These are phyloP conservation scores for Botrytis deweyae DNA, from an alignment of 2,329 filamentous ascomycete species.

Conservation along the genomic window DNA sequence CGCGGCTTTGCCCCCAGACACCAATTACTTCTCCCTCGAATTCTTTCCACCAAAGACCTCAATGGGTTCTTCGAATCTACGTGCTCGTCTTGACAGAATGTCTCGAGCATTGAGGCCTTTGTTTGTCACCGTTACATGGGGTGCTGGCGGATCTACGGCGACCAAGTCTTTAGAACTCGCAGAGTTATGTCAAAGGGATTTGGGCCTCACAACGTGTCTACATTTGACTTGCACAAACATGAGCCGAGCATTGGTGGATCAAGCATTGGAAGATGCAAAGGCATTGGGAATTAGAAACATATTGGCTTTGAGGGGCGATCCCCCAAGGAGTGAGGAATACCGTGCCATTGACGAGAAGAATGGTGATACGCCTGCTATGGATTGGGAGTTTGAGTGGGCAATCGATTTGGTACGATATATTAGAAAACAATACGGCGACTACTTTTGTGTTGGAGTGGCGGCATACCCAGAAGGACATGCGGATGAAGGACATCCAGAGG, in stretches of 20 bases:
- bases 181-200: conserved; percentile 88
- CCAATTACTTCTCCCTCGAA: conserved; percentile 91
- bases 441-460: conserved; percentile 94
- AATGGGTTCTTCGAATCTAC: conserved; percentile 93
- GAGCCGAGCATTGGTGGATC: conserved; percentile 81
- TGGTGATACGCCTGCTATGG: conserved; percentile 50
- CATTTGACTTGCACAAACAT: conserved; percentile 98
- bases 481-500: conserved; percentile 78
- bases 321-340: conserved; percentile 87
- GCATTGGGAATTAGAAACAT: conserved; percentile 91
- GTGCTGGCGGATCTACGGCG: conserved; percentile 88
- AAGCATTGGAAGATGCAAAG: conserved; percentile 87
- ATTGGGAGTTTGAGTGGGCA: conserved; percentile 79
- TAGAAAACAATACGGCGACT: conserved; percentile 78
- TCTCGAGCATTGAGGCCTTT: conserved; percentile 83
- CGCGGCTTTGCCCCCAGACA: conserved; percentile 77
- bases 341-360: conserved; percentile 59
- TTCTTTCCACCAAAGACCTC: conserved; percentile 98
- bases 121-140: conserved; percentile 98
- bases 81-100: conserved; percentile 93
- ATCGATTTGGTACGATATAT: conserved; percentile 90
- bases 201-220: conserved; percentile 90
- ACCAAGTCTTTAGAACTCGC: conserved; percentile 90
- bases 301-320: conserved; percentile 85
- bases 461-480: conserved; percentile 95